Evolutionary conservation across 768 basidiomycete species (phyloP).

Genomic region (Lactarius trivialis): DNA sequence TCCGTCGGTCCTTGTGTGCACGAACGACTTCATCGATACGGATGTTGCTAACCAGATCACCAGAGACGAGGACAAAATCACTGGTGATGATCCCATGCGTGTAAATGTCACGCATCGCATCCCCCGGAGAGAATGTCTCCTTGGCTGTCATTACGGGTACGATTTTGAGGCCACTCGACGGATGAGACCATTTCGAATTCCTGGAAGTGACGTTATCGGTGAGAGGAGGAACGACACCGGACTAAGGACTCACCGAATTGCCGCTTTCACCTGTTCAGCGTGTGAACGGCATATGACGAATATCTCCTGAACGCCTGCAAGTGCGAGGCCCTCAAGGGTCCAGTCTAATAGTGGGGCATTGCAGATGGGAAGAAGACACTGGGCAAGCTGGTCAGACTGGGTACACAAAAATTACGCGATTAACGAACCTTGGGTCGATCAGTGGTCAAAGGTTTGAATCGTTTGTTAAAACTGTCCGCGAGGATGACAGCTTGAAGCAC

Average conservation of each 20-base stretch:
- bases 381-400: slow-evolving; percentile 1
- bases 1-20: slow-evolving; percentile 81
- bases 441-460: slow-evolving; percentile 85
- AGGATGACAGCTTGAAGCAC: slow-evolving; percentile 92
- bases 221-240: neutral
- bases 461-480: slow-evolving; percentile 92
- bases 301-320: slow-evolving; percentile 95
- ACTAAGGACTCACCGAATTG: slow-evolving; percentile 59
- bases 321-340: slow-evolving; percentile 91
- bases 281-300: slow-evolving; percentile 94
- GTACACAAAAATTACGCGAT: slow-evolving; percentile 15
- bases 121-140: slow-evolving; percentile 82
- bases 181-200: slow-evolving; percentile 79
- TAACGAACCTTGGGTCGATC: slow-evolving; percentile 71
- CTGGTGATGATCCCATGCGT: slow-evolving; percentile 82
- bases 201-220: slow-evolving; percentile 33
- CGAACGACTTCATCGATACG: slow-evolving; percentile 85
- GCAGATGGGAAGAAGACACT: slow-evolving; percentile 92
- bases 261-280: slow-evolving; percentile 75
- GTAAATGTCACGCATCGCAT: slow-evolving; percentile 92
- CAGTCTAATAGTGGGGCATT: slow-evolving; percentile 91
- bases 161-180: slow-evolving; percentile 73
- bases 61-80: slow-evolving; percentile 88
- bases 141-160: slow-evolving; percentile 81
- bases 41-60: slow-evolving; percentile 90